These are phyloP conservation scores for Bathelium albidoporum DNA, from an alignment of 495 filamentous ascomycete genomes.

Conservation along the genomic window DNA sequence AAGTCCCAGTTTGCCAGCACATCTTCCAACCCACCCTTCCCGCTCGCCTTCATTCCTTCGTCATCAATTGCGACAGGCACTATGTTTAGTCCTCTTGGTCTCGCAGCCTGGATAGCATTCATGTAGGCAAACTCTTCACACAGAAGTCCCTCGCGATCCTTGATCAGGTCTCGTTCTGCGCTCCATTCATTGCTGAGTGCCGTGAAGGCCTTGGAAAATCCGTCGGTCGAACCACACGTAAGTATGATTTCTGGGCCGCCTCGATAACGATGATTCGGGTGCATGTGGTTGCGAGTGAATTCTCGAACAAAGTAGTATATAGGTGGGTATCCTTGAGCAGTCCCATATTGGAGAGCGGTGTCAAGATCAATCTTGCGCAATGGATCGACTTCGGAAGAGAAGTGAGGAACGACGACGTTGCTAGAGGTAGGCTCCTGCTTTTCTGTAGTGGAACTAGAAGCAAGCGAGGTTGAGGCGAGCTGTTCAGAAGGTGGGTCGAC, in stretches of 20 bases:
- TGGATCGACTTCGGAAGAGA: conserved; percentile 41
- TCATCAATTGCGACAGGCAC: conserved; percentile 65
- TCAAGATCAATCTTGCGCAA: conserved; percentile 64
- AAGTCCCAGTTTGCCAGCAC: conserved; percentile 74
- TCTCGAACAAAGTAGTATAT: conserved; percentile 64
- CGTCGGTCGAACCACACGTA: conserved; percentile 75
- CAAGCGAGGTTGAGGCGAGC: conserved; percentile 11
- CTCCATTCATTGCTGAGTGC: conserved; percentile 65
- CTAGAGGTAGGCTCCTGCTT: conserved; percentile 25
- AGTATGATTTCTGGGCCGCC: conserved; percentile 66
- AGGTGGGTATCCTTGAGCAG: conserved; percentile 63
- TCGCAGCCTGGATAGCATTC: conserved; percentile 55
- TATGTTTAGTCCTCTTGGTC: conserved; percentile 60
- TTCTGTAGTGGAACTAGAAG: conserved; percentile 8
- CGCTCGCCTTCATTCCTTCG: conserved; percentile 59
- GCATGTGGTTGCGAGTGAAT: conserved; percentile 65
- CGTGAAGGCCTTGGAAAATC: conserved; percentile 65
- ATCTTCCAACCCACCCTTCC: conserved; percentile 63
- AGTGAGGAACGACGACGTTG: conserved; percentile 62
- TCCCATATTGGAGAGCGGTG: conserved; percentile 79
- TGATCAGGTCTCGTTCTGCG: conserved; percentile 51
- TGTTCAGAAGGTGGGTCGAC: conserved; percentile 31
- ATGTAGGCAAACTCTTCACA: conserved; percentile 72
- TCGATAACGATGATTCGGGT: conserved; percentile 69
- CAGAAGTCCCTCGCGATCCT: conserved; percentile 59